These are phyloP conservation scores for Suillus brevipes DNA, from an alignment of 768 basidiomycete genomes.

Conservation along the genomic window DNA sequence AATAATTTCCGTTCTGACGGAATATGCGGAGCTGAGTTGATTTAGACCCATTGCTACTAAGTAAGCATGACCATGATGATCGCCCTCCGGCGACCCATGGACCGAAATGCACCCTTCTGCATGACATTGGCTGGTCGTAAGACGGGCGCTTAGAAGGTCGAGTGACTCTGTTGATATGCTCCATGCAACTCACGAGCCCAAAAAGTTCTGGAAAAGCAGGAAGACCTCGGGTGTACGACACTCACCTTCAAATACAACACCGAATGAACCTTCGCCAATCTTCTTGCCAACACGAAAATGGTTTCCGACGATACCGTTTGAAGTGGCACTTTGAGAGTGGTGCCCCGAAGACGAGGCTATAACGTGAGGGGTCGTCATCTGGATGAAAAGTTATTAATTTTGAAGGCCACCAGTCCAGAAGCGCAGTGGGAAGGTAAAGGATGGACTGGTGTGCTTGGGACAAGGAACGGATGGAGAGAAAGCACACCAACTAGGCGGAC, in stretches of 20 bases:
- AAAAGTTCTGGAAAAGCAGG: conserved; percentile 7
- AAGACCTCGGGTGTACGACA: conserved; percentile 12
- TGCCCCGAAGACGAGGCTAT: conserved; percentile 76
- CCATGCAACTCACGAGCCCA: conserved; percentile 3
- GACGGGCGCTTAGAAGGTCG: conserved; percentile 16
- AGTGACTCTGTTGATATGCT: conserved; percentile 9
- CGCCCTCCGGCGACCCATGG: neutral
- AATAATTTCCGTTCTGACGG: conserved; percentile 10
- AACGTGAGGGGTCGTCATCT: conserved; percentile 82
- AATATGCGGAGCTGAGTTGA: conserved; percentile 10
- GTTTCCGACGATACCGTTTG: conserved; percentile 74
- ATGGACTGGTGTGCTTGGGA: conserved; percentile 22
- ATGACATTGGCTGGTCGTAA: conserved; percentile 8
- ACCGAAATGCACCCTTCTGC: conserved; percentile 10
- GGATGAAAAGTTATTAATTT: conserved; percentile 8
- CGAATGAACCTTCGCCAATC: conserved; percentile 99
- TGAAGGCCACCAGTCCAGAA: conserved; percentile 30
- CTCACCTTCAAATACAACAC: conserved; percentile 94
- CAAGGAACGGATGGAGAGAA: conserved; percentile 27
- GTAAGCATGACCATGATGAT: conserved; percentile 4
- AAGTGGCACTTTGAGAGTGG: conserved; percentile 60
- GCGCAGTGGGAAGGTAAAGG: conserved; percentile 22
- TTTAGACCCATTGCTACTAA: conserved; percentile 10
- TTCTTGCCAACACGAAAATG: conserved; percentile 94
- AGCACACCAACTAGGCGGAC: conserved; percentile 28